Conservation (phyloP, 352 stramenopile species). For the Phytophthora fragariae region DNA sequence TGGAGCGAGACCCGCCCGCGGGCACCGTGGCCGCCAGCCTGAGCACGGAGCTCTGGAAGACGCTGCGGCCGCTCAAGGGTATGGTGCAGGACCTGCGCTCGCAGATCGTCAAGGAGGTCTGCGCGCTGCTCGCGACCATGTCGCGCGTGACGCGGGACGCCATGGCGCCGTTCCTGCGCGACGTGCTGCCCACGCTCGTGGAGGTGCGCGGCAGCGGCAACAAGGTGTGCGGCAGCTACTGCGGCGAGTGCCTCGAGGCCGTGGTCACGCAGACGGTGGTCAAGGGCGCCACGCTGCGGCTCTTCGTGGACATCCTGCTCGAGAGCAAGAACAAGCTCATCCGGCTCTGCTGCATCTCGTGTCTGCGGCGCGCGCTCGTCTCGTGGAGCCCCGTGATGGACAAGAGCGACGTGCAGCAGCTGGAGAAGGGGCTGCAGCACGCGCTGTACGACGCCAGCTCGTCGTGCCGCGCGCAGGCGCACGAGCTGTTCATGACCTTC, state of each 20-base stretch:
- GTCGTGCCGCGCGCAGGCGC: constrained; percentile 68
- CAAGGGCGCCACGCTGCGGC: constrained; percentile 75
- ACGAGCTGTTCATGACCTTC: constrained; percentile 77
- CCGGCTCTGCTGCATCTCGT: constrained; percentile 75
- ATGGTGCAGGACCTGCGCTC: constrained; percentile 85
- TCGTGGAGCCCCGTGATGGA: constrained; percentile 82
- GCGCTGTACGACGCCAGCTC: constrained; percentile 84
- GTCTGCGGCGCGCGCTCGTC: constrained; percentile 56
- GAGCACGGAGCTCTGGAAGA: constrained; percentile 72
- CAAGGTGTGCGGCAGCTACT: constrained; percentile 86
- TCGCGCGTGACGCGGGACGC: constrained; percentile 73
- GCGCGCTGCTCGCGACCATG: constrained; percentile 63
- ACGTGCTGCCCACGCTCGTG: constrained; percentile 75
- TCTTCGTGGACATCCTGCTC: constrained; percentile 76
- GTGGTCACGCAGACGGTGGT: constrained; percentile 73
- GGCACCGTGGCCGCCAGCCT: constrained; percentile 44
- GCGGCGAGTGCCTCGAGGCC: constrained; percentile 76
- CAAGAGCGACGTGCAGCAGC: constrained; percentile 81
- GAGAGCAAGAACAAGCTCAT: constrained; percentile 89
- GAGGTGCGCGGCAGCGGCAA: constrained; percentile 86
- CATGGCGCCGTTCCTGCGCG: constrained; percentile 80
- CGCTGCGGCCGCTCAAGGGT: constrained; percentile 72
- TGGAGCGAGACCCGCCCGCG: constrained; percentile 49
- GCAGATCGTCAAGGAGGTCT: constrained; percentile 90
- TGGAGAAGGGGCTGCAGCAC: constrained; percentile 78